Evolutionary conservation across 2,329 filamentous ascomycete genomes (phyloP), one percentile per base, ranked within the genome.

Genomic region (Trichoderma asperellum): DNA sequence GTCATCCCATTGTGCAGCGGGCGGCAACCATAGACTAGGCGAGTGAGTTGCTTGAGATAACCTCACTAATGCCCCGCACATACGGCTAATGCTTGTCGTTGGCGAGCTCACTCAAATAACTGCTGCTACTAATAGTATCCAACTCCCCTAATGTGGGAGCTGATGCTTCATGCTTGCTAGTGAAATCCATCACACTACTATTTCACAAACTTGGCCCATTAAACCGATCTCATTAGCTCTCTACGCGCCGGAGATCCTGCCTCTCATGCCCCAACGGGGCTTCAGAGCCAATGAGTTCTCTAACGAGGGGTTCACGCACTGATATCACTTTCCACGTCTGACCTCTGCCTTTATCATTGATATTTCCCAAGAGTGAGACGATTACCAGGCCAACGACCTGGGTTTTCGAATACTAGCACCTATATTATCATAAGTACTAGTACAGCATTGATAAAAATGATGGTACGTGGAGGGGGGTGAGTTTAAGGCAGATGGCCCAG

Each of bases 231-330:
- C 24, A 69, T 69, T 58, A 64, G 59, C 53, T 64, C 59, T 69
- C 60, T 63, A 64, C 68, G 59, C 68, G 65, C 65, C 65, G 47
- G 34, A 53, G 24, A 61, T 67, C 18, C 57, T 68, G 65, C 47
- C 27, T 21, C 24, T 61, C 58, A 49, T 61, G 4, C 16, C 29
- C 24, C 37, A 53, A 18, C 55, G 11, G 35, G 40, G 29, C 56
- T 14, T 27, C 21, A 18, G 24, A 18, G 11, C 47, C 56, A 52
- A 43, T 61, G 32, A 32, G 14, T 29, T 24, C 32, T 49, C 35
- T 3, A n/a, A 68, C 27, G 24, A 52, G 32, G 40, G 18, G 24
- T 34, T 14, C 40, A 40, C 27, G n/a, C 27, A 14, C 5, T 21
- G 57, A 34, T 32, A 56, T 68, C 47, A 40, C 56, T n/a, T 43